phyloP scores from a whole-genome alignment of 768 basidiomycete genomes.

The Mycena galopus region DNA sequence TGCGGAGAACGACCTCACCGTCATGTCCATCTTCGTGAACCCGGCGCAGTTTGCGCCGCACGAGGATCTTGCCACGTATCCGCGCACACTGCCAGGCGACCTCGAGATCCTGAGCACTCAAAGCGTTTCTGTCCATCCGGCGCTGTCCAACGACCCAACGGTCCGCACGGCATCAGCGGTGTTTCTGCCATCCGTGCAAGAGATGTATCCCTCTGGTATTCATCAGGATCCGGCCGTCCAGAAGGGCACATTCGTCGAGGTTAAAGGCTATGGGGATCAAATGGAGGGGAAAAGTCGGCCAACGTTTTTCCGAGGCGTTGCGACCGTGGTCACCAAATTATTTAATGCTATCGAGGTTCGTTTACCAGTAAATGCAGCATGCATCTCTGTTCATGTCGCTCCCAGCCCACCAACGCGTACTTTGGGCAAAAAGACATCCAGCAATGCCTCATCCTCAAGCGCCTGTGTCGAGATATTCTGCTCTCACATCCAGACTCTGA shows the following conservation, averaged over 20 bases:
- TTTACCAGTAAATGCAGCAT: conserved; percentile 21
- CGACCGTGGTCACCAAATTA: conserved; percentile 94
- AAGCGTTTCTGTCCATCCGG: conserved; percentile 35
- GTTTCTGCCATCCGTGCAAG: conserved; percentile 82
- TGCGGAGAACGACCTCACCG: conserved; percentile 83
- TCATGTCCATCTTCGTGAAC: conserved; percentile 97
- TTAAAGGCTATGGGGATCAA: conserved; percentile 90
- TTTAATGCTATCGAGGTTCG: conserved; percentile 92
- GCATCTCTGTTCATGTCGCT: not conserved
- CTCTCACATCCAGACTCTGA: conserved; percentile 80
- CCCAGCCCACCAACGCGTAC: conserved; percentile 91
- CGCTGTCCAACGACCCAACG: conserved; percentile 32
- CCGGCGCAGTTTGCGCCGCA: conserved; percentile 97
- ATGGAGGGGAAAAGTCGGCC: conserved; percentile 94
- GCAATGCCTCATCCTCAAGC: conserved; percentile 88
- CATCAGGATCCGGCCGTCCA: conserved; percentile 80
- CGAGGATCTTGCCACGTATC: conserved; percentile 93
- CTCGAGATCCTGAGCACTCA: conserved; percentile 69
- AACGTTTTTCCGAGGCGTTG: conserved; percentile 94
- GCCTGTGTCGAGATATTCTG: conserved; percentile 83
- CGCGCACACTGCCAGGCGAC: conserved; percentile 86
- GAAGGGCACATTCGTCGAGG: conserved; percentile 91
- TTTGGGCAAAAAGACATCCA: conserved; percentile 99
- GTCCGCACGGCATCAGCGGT: conserved; percentile 71
- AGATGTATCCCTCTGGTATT: conserved; percentile 96